Percentiles rank a stretch among this genome's conserved stretches.
phyloP scores from a whole-genome alignment of 768 basidiomycete species.

The Leucosporidium creatinivorum region DNA sequence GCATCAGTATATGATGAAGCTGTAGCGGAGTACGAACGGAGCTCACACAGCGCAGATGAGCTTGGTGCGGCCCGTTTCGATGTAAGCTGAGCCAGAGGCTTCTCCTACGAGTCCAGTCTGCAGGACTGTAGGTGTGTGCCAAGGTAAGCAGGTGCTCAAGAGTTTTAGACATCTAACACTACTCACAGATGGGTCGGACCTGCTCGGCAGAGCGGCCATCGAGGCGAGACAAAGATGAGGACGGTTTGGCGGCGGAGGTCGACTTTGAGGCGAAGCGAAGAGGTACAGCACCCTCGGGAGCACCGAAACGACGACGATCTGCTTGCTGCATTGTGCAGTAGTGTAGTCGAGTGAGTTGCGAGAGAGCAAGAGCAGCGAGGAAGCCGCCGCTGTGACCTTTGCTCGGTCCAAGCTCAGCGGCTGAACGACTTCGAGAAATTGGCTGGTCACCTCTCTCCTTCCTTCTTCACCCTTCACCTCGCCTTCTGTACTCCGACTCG shows the following conservation, averaged over 20 bases:
- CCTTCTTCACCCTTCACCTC: too few species aligned
- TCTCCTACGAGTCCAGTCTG: conserved; percentile 83
- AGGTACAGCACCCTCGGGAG: conserved; percentile 72
- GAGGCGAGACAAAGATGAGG: conserved; percentile 30
- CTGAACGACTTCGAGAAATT: background rate
- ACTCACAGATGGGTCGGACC: conserved; percentile 78
- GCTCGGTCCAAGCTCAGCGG: background rate
- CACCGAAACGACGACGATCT: conserved; percentile 83
- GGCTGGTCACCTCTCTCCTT: too few species aligned
- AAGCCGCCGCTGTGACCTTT: too few species aligned
- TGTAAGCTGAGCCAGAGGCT: conserved; percentile 94
- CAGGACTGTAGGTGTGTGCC: conserved; percentile 54
- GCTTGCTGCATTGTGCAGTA: conserved; percentile 35
- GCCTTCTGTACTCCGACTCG: too few species aligned
- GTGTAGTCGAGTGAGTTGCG: background rate
- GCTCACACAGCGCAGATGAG: conserved; percentile 92
- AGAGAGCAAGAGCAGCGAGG: background rate
- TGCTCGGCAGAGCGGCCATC: conserved; percentile 54
- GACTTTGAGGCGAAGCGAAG: conserved; percentile 48
- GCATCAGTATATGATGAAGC: background rate
- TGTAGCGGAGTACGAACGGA: conserved; percentile 49
- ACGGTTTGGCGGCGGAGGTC: background rate
- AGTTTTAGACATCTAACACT: too few species aligned
- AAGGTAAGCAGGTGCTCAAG: conserved; percentile 7
- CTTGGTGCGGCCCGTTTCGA: conserved; percentile 85